A percentile compares a stretch with the other conserved stretches of the same genome.
phyloP scores from a whole-genome alignment of 2,329 filamentous ascomycete genomes.

The Epichloe gansuensis region DNA sequence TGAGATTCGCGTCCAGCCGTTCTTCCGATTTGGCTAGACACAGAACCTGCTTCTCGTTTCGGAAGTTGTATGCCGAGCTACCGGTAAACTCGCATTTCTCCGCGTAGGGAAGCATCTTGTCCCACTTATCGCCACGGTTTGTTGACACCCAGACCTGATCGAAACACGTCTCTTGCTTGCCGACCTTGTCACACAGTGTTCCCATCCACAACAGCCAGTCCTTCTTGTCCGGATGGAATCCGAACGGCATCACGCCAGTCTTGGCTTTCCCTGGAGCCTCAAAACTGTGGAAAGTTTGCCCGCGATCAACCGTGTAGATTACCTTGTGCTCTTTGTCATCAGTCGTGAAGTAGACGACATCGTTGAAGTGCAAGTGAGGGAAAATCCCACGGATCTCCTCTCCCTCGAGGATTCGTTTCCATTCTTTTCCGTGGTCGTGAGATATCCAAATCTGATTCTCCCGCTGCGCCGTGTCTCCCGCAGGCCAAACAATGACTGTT shows the following conservation, averaged over 20 bases:
- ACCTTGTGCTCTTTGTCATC: constrained; percentile 38
- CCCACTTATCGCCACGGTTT: constrained; percentile 74
- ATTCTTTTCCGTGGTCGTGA: constrained; percentile 78
- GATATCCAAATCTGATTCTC: constrained; percentile 59
- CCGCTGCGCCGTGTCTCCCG: constrained; percentile 20
- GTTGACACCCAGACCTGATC: constrained; percentile 62
- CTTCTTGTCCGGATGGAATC: constrained; percentile 74
- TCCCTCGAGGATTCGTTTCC: constrained; percentile 57
- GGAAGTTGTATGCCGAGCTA: constrained; percentile 42
- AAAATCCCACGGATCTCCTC: constrained; percentile 60
- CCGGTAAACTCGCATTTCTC: constrained; percentile 79
- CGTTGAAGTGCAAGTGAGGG: constrained; percentile 70
- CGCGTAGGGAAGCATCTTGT: constrained; percentile 60
- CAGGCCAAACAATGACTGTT: constrained; percentile 48
- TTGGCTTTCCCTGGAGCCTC: constrained; percentile 46
- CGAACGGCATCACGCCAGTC: constrained; percentile 35
- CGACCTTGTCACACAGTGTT: constrained; percentile 48
- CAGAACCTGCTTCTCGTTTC: constrained; percentile 42
- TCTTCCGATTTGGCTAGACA: constrained; percentile 47
- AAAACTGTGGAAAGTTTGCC: constrained; percentile 61
- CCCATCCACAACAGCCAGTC: constrained; percentile 93
- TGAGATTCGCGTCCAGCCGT: constrained; percentile 46
- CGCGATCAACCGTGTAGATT: constrained; percentile 73
- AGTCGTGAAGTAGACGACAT: constrained; percentile 80
- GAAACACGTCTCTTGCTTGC: constrained; percentile 48